phyloP scores from a whole-genome alignment of 495 filamentous ascomycete species.

The Penicillium macrosclerotiorum region DNA sequence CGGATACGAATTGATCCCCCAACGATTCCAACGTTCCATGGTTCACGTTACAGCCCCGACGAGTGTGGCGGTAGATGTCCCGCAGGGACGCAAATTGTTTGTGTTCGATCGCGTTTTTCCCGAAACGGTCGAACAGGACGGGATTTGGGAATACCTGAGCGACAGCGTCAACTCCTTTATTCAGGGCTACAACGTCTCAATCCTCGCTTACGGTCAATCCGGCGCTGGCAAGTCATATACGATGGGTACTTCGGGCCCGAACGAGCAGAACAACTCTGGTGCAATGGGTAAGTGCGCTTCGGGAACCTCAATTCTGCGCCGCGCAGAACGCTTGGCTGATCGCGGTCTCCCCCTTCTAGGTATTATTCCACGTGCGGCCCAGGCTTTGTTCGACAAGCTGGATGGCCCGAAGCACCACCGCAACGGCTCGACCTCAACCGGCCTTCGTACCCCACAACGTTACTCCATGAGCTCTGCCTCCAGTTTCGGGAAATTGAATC shows the following conservation, averaged over 20 bases:
- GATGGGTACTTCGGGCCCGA: constrained; percentile 93
- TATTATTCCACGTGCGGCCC: constrained; percentile 88
- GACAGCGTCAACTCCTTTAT: constrained; percentile 90
- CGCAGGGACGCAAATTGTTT: constrained; percentile 90
- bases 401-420: constrained; percentile 55
- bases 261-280: constrained; percentile 70
- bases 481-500: constrained; percentile 46
- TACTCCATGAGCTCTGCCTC: constrained; percentile 67
- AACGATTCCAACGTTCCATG: constrained; percentile 91
- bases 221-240: constrained; percentile 99
- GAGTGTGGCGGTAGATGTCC: constrained; percentile 82
- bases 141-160: constrained; percentile 90
- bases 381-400: constrained; percentile 83
- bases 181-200: constrained; percentile 97
- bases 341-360: constrained; percentile 46
- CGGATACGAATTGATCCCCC: constrained; percentile 90
- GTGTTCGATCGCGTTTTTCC: constrained; percentile 94
- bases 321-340: constrained; percentile 6
- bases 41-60: constrained; percentile 84
- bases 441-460: constrained; percentile 75
- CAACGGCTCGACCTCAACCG: constrained; percentile 60
- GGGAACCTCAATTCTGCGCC: too few species aligned
- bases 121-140: constrained; percentile 79
- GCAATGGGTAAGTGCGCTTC: constrained; percentile 67
- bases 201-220: constrained; percentile 98